phyloP scores from a whole-genome alignment of 225 moss, liverwort and hornwort species.

The Takakia lepidozioides region DNA sequence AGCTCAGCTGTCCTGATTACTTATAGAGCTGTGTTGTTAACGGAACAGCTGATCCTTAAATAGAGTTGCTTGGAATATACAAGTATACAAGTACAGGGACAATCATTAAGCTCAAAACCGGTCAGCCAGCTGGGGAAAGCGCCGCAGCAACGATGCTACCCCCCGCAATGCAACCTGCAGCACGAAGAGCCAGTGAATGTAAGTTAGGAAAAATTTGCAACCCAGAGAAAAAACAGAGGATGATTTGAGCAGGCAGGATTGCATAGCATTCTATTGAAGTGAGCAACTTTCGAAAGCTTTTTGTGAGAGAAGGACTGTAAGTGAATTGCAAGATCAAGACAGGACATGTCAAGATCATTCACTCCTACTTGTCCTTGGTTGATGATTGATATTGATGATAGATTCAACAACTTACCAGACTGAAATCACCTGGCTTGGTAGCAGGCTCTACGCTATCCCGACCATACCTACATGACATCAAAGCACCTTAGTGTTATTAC shows the following conservation, averaged over 20 bases:
- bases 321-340: not conserved
- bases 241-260: too few relatives aligned
- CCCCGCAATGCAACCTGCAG: constrained; percentile 49
- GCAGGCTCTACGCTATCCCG: constrained; percentile 84
- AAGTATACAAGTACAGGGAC: too few relatives aligned
- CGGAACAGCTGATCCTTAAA: too few relatives aligned
- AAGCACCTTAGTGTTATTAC: too few relatives aligned
- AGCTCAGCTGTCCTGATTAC: too few relatives aligned
- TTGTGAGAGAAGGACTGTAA: not conserved
- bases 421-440: constrained; percentile 58
- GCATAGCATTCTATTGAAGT: too few relatives aligned
- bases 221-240: not conserved
- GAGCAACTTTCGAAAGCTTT: too few relatives aligned
- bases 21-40: too few relatives aligned
- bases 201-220: not conserved
- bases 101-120: too few relatives aligned
- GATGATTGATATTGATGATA: too few relatives aligned
- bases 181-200: not conserved
- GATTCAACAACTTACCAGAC: constrained; percentile 35
- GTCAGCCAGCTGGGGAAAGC: constrained; percentile 50
- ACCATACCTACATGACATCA: constrained; percentile 51
- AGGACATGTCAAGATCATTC: not conserved
- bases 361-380: not conserved
- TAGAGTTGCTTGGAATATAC: too few relatives aligned
- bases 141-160: constrained; percentile 54